Evolutionary conservation across 805 yeast genomes (phyloP), one percentile per base, ranked within the genome.

Genomic region (Wickerhamiella shivajii): DNA sequence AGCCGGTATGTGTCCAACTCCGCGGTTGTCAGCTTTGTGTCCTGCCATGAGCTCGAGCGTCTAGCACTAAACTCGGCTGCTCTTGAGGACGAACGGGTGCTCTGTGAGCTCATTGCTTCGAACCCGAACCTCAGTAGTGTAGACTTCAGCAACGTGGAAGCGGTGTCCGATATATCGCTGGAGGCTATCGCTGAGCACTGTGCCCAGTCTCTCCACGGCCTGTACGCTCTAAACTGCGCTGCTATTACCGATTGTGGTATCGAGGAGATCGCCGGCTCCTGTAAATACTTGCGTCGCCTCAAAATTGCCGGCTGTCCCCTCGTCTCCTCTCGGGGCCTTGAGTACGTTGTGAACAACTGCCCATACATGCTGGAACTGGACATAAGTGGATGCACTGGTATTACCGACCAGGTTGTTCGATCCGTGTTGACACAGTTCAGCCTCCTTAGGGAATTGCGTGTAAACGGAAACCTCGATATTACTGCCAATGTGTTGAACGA

Each of bases 361-460:
- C 76, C 77, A 26, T 64, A 74, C 36, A 61, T 87, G 31, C 92
- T 85, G 12, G 98, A 87, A 55, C 76, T 90, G 33, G 97, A 87
- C 56, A 63, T 87, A 31, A 14, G 20, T 9, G 24, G 18, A 12
- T 25, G 31, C 17, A 11, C n/a, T 8, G 29, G 27, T 5, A 12
- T 36, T 23, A 68, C 78, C 10, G 79, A 83, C 51, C 51, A 49
- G n/a, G 63, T 78, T 27, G 61, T 84, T 30, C 59, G 66, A 36
- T 54, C 54, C 8, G 59, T 79, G 5, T 73, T 84, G 44, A 51
- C 62, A 12, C 70, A 68, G 18, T 62, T 84, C 29, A 67, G 71
- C n/a, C 79, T 72, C 41, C 60, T 87, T 33, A 66, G 95, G 43
- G 96, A 87, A 54, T 74, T 87, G 46, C 71, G 92, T 49, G 67